A percentile compares a stretch with the other conserved stretches of the same genome.
These are phyloP conservation scores for Coemansia sp. DNA, from an alignment of 192 early-diverging fungal genomes.

Conservation along the genomic window DNA sequence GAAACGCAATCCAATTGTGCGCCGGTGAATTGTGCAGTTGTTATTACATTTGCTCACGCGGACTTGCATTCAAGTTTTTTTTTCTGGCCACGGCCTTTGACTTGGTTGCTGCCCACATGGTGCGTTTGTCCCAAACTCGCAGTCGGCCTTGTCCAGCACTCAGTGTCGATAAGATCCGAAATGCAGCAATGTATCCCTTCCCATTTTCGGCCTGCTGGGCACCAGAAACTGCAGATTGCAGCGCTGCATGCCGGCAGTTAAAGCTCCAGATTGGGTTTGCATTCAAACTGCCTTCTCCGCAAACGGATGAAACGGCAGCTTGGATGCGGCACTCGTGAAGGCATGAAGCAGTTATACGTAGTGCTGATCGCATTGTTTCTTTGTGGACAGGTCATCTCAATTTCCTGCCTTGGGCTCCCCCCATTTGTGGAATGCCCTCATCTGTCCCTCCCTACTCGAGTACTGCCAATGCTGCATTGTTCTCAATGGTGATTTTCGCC, in stretches of 20 bases:
- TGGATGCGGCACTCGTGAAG: background rate
- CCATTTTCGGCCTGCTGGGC: too few species aligned
- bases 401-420: too few species aligned
- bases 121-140: background rate
- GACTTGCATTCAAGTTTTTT: background rate
- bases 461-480: too few species aligned
- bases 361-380: conserved; percentile 20
- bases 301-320: too few species aligned
- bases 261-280: too few species aligned
- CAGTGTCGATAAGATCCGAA: too few species aligned
- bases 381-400: background rate
- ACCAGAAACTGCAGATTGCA: too few species aligned
- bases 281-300: background rate
- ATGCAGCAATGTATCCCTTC: too few species aligned
- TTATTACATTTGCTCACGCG: conserved; percentile 14
- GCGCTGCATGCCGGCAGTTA: too few species aligned
- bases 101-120: background rate
- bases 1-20: background rate
- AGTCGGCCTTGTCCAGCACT: background rate
- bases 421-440: background rate
- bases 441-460: background rate
- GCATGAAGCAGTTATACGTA: too few species aligned
- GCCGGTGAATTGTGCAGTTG: background rate
- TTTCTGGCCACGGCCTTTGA: background rate
- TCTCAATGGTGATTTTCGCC: too few species aligned